Evolutionary conservation across 2,329 filamentous ascomycete species (phyloP).

Genomic region (Endoconidiophora polonica): DNA sequence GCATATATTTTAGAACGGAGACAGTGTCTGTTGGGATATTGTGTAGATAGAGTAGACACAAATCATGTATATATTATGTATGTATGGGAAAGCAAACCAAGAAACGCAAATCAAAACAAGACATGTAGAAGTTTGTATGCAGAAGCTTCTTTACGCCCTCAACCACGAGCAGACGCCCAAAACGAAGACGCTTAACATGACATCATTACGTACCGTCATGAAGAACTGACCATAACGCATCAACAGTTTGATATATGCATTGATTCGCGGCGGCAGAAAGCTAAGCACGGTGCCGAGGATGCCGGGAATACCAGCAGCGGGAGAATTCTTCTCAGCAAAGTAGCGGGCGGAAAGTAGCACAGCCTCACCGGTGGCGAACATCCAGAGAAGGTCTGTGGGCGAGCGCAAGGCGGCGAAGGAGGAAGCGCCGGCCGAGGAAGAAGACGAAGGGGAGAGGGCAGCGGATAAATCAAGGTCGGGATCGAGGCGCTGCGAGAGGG

Average conservation of each 20-base stretch:
- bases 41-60: not conserved
- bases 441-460: slow-evolving; percentile 15
- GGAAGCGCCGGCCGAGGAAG: slow-evolving; percentile 17
- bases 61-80: not conserved
- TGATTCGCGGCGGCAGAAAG: slow-evolving; percentile 49
- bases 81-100: not conserved
- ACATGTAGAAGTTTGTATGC: not conserved
- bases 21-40: too few species aligned
- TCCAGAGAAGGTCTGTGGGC: slow-evolving; percentile 46
- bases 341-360: slow-evolving; percentile 54
- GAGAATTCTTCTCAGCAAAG: slow-evolving; percentile 44
- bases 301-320: slow-evolving; percentile 19
- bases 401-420: not conserved
- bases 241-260: slow-evolving; percentile 42
- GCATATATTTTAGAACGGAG: too few species aligned
- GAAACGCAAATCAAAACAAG: not conserved
- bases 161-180: slow-evolving; percentile 41
- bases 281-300: slow-evolving; percentile 46
- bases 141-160: slow-evolving; percentile 15
- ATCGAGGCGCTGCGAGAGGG: slow-evolving; percentile 38
- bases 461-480: slow-evolving; percentile 17
- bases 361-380: slow-evolving; percentile 65
- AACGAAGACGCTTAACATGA: slow-evolving; percentile 63
- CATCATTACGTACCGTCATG: slow-evolving; percentile 52
- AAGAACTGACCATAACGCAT: slow-evolving; percentile 56